Base-by-base conservation (phyloP, 1,139 yeast genomes). In the Suhomyces bokatorum region DNA sequence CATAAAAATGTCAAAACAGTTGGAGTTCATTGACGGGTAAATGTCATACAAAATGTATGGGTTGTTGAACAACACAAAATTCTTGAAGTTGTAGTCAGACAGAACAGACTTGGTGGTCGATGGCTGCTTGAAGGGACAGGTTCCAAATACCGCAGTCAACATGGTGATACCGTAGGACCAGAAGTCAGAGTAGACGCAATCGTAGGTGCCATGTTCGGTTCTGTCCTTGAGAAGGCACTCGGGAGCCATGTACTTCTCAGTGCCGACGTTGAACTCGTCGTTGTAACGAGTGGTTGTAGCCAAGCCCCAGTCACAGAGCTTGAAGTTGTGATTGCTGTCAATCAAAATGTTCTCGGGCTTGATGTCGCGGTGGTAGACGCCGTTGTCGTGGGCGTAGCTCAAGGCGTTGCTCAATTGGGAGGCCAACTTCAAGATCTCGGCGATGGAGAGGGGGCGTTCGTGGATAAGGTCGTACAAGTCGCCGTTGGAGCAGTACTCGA, bases 191-290 rank as follows among this genome's bases (percentile, higher is more conserved):
- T 58, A 70, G 48, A 55, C 59, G 36, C 69, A 59, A 45, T 70
- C 75, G 48, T 70, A 69, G n/a, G 55, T 49, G 29, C 56, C 55
- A 28, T 57, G 58, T 20, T 53, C 53, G 26, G 54, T 46, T 17
- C 52, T 52, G 17, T 55, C 56, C 20, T 40, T 44, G 28, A 51
- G 40, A 39, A 62, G 66, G 48, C 65, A 69, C 52, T 78, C 83
- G 1, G 83, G 83, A 0, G 83, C 80, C 81, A 78, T 77, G 54
- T 77, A 78, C 56, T 76, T 77, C 52, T 78, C 82, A 7, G 82
- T 77, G 32, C 83, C 83, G 35, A 78, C 78, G 51, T 74, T 70
- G 55, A 74, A 77, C 47, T 77, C 81, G 32, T 59, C 52, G 50
- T 67, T 72, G 39, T 58, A 55, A 36, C 69, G 51, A 15, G 53